Evolutionary conservation across 2,329 filamentous ascomycete genomes (phyloP).

Genomic region (Ophiostoma pallidulum): DNA sequence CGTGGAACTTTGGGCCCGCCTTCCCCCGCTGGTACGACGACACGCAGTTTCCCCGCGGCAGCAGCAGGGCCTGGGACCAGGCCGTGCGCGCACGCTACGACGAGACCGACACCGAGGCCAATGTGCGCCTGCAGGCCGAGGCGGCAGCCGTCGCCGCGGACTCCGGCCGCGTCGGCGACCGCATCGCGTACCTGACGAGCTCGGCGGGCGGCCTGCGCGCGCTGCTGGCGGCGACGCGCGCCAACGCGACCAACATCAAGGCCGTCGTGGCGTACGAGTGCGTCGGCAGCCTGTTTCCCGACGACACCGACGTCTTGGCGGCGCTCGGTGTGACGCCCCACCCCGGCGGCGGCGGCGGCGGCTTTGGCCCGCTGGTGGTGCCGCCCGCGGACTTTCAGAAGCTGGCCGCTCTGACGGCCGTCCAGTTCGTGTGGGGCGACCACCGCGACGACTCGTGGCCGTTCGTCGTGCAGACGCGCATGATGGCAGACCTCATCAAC

Average conservation of each 20-base stretch:
- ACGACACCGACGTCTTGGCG: slow-evolving; percentile 6
- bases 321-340: slow-evolving; percentile 1
- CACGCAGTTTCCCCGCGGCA: slow-evolving; percentile 26
- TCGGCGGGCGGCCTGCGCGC: slow-evolving; percentile 27
- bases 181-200: slow-evolving; percentile 27
- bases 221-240: slow-evolving; percentile 25
- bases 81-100: slow-evolving; percentile 27
- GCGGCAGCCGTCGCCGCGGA: slow-evolving; percentile 27
- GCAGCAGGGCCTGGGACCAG: slow-evolving; percentile 25
- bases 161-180: slow-evolving; percentile 22
- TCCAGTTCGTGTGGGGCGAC: slow-evolving; percentile 24
- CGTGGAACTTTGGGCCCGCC: slow-evolving; percentile 26
- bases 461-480: slow-evolving; percentile 15
- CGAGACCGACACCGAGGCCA: slow-evolving; percentile 25
- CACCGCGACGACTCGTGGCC: slow-evolving; percentile 11
- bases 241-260: slow-evolving; percentile 28
- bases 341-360: not conserved
- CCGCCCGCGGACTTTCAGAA: slow-evolving; percentile 21
- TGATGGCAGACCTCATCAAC: slow-evolving; percentile 19
- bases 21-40: slow-evolving; percentile 26
- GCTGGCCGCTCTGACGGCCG: slow-evolving; percentile 17
- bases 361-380: slow-evolving; percentile 20
- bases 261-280: slow-evolving; percentile 26
- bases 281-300: slow-evolving; percentile 21
- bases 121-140: slow-evolving; percentile 25